Evolutionary conservation across 805 yeast species (phyloP).

Genomic region (Kluyveromyces siamensis): DNA sequence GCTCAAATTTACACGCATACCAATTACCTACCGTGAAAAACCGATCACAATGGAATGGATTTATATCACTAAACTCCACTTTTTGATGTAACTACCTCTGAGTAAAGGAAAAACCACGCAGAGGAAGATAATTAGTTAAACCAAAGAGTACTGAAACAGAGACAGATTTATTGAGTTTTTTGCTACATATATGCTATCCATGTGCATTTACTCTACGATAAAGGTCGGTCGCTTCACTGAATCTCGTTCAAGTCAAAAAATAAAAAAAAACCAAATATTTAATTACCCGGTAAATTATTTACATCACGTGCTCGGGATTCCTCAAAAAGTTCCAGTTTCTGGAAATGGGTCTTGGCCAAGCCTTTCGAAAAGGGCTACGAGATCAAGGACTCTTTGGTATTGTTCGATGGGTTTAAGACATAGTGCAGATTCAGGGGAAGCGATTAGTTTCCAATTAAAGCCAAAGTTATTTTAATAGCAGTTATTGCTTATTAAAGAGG

Average conservation of each 20-base stretch:
- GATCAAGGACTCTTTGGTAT: neutral
- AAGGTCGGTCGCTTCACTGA: neutral
- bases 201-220: neutral
- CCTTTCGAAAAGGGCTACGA: neutral
- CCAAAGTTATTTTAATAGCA: too few relatives aligned
- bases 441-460: too few relatives aligned
- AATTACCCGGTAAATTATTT: neutral
- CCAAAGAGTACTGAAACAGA: too few relatives aligned
- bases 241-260: neutral
- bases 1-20: constrained; percentile 1
- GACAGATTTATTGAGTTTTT: too few relatives aligned
- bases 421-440: too few relatives aligned
- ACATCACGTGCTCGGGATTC: neutral
- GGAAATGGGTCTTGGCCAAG: neutral
- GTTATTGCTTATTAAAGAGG: too few relatives aligned
- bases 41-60: neutral
- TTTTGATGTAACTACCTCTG: too few relatives aligned
- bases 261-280: neutral
- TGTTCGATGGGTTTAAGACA: neutral
- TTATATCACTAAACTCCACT: too few relatives aligned
- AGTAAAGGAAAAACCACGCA: too few relatives aligned
- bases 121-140: too few relatives aligned
- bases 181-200: too few relatives aligned
- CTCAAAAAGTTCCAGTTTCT: neutral
- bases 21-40: neutral